These are phyloP conservation scores for Dryas integrifolia DNA, from an alignment of 331 rosid genomes.

Conservation along the genomic window DNA sequence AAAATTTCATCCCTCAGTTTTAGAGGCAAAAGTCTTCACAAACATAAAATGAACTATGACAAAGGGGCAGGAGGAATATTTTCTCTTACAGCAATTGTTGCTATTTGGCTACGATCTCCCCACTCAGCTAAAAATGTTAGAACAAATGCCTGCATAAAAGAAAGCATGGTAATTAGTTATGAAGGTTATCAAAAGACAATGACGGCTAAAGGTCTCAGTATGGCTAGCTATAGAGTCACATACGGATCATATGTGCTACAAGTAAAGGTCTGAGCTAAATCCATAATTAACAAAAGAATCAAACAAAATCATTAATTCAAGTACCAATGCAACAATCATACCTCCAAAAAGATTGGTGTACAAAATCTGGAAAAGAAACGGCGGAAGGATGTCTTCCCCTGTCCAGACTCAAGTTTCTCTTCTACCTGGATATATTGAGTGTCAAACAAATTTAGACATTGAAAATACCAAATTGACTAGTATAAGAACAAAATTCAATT, in stretches of 20 bases:
- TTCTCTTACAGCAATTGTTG: slow-evolving; percentile 89
- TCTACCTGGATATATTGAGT: slow-evolving; percentile 56
- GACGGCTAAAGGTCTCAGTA: background rate
- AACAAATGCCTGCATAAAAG: slow-evolving; percentile 66
- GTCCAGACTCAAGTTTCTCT: slow-evolving; percentile 96
- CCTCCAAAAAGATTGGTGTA: slow-evolving; percentile 98
- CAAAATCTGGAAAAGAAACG: slow-evolving; percentile 92
- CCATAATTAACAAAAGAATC: background rate
- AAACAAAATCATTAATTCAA: background rate
- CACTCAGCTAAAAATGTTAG: slow-evolving; percentile 97
- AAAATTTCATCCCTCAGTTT: background rate
- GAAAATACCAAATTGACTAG: background rate
- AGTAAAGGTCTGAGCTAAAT: background rate
- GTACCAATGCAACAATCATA: slow-evolving; percentile 15
- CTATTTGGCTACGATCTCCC: slow-evolving; percentile 99
- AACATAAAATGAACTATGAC: slow-evolving; percentile 1
- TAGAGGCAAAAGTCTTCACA: background rate
- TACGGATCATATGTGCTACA: background rate
- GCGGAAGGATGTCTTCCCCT: slow-evolving; percentile 71
- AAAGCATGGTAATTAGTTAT: slow-evolving; percentile 7
- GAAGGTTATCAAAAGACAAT: slow-evolving; percentile 1
- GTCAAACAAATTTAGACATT: slow-evolving; percentile 24
- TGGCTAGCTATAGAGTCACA: background rate
- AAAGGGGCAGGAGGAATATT: background rate
- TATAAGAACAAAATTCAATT: background rate